Evolutionary conservation across 176 grass and related monocot genomes (phyloP).

Genomic region (Dendrocalamus sinicus): DNA sequence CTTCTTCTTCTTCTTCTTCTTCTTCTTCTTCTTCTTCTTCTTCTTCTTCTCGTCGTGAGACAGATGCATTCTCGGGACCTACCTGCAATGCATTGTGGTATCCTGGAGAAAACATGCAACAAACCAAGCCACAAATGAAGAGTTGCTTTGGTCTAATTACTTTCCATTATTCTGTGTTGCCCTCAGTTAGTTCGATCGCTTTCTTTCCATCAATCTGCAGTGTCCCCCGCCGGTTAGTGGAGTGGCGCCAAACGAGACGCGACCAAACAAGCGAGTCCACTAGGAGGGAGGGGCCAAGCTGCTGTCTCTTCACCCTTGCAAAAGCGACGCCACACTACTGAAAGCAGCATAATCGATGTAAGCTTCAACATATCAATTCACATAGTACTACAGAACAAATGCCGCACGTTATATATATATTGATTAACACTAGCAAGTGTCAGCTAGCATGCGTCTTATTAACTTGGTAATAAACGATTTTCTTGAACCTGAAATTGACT

Average conservation of each 20-base stretch:
- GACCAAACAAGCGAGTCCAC: slow-evolving; percentile 52
- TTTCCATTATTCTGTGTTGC: slow-evolving; percentile 4
- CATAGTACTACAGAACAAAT: background rate
- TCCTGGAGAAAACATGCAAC: slow-evolving; percentile 7
- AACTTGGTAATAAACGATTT: background rate
- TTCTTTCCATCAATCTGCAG: slow-evolving; percentile 36
- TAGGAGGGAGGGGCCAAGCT: background rate
- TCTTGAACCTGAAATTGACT: background rate
- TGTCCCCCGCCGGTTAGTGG: slow-evolving; percentile 38
- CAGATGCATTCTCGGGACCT: background rate
- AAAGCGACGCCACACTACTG: slow-evolving; percentile 35
- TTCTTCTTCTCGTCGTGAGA: background rate
- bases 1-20: no score
- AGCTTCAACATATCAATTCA: slow-evolving; percentile 20
- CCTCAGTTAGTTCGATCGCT: slow-evolving; percentile 7
- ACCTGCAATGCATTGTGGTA: background rate
- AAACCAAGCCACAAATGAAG: slow-evolving; percentile 4
- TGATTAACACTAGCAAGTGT: slow-evolving; percentile 17
- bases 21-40: no score
- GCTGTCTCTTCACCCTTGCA: slow-evolving; percentile 38
- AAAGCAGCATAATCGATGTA: slow-evolving; percentile 23
- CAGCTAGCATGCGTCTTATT: background rate
- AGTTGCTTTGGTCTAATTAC: background rate
- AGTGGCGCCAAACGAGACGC: slow-evolving; percentile 53
- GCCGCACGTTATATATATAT: background rate